Evolutionary conservation across 345 rosid species (phyloP).

Genomic region (Boechera divaricarpa): DNA sequence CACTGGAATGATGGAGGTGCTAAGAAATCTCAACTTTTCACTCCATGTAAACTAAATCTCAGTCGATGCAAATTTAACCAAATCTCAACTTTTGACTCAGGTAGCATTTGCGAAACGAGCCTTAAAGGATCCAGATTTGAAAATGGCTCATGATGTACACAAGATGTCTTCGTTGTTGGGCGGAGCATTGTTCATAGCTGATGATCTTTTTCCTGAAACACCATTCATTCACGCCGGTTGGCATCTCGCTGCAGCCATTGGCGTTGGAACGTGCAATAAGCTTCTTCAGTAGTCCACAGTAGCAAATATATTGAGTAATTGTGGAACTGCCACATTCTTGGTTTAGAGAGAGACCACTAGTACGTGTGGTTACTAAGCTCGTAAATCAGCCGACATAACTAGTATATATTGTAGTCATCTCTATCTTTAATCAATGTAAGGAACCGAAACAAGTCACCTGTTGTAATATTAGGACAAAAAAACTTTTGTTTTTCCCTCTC

Average conservation of each 20-base stretch:
- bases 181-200: slow-evolving; percentile 88
- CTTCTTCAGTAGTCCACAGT: slow-evolving; percentile 68
- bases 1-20: slow-evolving; percentile 98
- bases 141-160: slow-evolving; percentile 69
- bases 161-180: slow-evolving; percentile 78
- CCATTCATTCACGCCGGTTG: slow-evolving; percentile 96
- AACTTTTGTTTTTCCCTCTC: neutral
- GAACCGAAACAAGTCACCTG: neutral
- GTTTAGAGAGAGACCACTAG: slow-evolving; percentile 26
- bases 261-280: slow-evolving; percentile 88
- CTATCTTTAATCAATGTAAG: neutral
- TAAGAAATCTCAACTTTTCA: neutral
- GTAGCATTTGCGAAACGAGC: slow-evolving; percentile 87
- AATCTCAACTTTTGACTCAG: slow-evolving; percentile 41
- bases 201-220: slow-evolving; percentile 72
- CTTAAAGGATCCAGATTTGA: slow-evolving; percentile 77
- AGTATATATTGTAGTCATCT: neutral
- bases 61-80: slow-evolving; percentile 19
- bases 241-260: slow-evolving; percentile 98
- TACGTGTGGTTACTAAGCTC: neutral
- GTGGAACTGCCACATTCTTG: slow-evolving; percentile 44
- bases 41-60: neutral
- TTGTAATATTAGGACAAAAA: neutral
- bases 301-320: slow-evolving; percentile 11
- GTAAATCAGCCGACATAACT: slow-evolving; percentile 13